phyloP scores from a whole-genome alignment of 306 rosid genomes.

The Acacia acuminata region DNA sequence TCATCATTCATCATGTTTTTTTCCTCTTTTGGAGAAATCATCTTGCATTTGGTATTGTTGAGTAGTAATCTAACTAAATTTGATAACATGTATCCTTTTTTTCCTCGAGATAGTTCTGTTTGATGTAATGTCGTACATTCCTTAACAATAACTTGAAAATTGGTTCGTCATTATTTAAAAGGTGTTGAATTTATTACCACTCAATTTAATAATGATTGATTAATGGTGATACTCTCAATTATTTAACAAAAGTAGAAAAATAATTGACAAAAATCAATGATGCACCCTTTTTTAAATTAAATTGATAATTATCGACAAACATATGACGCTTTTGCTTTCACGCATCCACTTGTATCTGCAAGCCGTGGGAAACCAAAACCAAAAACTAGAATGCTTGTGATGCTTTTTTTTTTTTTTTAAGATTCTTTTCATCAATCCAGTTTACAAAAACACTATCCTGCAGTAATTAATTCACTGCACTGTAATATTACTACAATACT shows the following conservation, averaged over 20 bases:
- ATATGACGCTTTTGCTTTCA: neutral
- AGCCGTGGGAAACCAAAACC: neutral
- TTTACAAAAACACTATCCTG: neutral
- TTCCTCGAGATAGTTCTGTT: too few relatives aligned
- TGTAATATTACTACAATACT: too few relatives aligned
- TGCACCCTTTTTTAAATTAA: neutral
- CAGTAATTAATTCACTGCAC: neutral
- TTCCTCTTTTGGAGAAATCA: neutral
- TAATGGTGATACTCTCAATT: too few relatives aligned
- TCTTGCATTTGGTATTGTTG: neutral
- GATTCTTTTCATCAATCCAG: neutral
- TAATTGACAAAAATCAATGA: neutral
- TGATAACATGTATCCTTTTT: too few relatives aligned
- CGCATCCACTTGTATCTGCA: neutral
- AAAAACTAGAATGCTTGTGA: too few relatives aligned
- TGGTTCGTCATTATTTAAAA: too few relatives aligned
- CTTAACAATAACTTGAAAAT: too few relatives aligned
- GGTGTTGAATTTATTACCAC: neutral
- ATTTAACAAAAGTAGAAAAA: neutral
- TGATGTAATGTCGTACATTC: accelerated
- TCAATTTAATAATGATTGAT: neutral
- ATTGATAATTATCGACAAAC: neutral
- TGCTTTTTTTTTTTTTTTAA: neutral
- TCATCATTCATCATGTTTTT: neutral
- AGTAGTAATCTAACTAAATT: neutral